These are phyloP conservation scores for Xylaria palmicola DNA, from an alignment of 495 filamentous ascomycete species.

Conservation along the genomic window DNA sequence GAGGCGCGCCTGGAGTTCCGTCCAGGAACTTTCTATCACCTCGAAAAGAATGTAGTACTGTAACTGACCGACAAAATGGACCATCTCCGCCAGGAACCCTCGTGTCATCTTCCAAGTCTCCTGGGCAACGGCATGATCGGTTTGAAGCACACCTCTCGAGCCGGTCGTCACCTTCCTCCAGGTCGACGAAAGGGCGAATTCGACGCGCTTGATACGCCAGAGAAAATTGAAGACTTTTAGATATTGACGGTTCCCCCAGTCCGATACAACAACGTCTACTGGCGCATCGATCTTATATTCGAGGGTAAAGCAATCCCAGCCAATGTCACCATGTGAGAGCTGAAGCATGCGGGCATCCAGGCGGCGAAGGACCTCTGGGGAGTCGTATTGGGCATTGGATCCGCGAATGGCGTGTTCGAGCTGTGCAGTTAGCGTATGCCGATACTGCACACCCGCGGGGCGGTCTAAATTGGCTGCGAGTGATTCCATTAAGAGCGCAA, in stretches of 20 bases:
- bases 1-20: conserved; percentile 76
- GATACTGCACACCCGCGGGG: conserved; percentile 90
- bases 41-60: conserved; percentile 99
- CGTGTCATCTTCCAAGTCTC: conserved; percentile 87
- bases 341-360: conserved; percentile 96
- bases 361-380: conserved; percentile 85
- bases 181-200: conserved; percentile 84
- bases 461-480: conserved; percentile 88
- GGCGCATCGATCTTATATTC: conserved; percentile 99
- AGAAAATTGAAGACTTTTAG: conserved; percentile 99
- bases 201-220: conserved; percentile 97
- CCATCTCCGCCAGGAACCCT: conserved; percentile 92
- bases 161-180: conserved; percentile 98
- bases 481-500: conserved; percentile 95
- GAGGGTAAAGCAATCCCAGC: conserved; percentile 98
- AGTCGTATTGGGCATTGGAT: conserved; percentile 95
- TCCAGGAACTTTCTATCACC: conserved; percentile 95
- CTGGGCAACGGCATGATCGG: conserved; percentile 70
- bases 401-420: conserved; percentile 96
- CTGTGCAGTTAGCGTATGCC: conserved; percentile 94
- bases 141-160: conserved; percentile 83
- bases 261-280: conserved; percentile 94
- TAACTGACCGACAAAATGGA: conserved; percentile 94
- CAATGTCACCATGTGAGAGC: conserved; percentile 92
- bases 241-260: conserved; percentile 92